Percentiles rank a stretch among this genome's conserved stretches.
phyloP scores from a whole-genome alignment of 345 rosid genomes.

The Cardamine chenopodiifolia region DNA sequence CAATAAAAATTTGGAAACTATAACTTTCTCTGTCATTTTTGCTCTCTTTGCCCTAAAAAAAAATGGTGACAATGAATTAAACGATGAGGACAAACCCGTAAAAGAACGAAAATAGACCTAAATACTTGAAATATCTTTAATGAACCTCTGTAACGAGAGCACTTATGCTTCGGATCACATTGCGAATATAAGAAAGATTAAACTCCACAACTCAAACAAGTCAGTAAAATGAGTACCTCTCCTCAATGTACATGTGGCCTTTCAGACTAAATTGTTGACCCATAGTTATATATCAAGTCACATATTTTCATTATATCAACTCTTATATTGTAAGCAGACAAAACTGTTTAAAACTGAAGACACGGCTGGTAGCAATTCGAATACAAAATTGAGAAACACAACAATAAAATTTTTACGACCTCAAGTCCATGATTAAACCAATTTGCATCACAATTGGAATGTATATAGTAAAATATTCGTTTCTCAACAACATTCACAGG shows the following conservation, averaged over 20 bases:
- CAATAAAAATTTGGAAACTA: neutral
- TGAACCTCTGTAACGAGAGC: neutral
- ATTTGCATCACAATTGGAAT: neutral
- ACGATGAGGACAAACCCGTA: neutral
- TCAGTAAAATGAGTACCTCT: neutral
- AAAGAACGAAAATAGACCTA: neutral
- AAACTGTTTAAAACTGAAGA: neutral
- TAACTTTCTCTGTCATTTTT: neutral
- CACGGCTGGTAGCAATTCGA: neutral
- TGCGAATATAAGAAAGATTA: neutral
- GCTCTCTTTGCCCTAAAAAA: neutral
- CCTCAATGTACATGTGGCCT: neutral
- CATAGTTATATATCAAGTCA: neutral
- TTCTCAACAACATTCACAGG: conserved; percentile 20
- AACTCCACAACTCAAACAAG: neutral
- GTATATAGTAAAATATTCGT: neutral
- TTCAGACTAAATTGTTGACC: neutral
- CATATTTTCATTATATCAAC: neutral
- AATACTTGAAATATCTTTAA: neutral
- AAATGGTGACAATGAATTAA: neutral
- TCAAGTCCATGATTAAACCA: conserved; percentile 6
- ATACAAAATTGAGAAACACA: neutral
- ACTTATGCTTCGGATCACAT: neutral
- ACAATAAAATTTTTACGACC: neutral
- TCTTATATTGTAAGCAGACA: neutral